A percentile compares a stretch with the other conserved stretches of the same genome.
Evolutionary conservation across 306 rosid genomes (phyloP).

Genomic region (Citrullus colocynthis): DNA sequence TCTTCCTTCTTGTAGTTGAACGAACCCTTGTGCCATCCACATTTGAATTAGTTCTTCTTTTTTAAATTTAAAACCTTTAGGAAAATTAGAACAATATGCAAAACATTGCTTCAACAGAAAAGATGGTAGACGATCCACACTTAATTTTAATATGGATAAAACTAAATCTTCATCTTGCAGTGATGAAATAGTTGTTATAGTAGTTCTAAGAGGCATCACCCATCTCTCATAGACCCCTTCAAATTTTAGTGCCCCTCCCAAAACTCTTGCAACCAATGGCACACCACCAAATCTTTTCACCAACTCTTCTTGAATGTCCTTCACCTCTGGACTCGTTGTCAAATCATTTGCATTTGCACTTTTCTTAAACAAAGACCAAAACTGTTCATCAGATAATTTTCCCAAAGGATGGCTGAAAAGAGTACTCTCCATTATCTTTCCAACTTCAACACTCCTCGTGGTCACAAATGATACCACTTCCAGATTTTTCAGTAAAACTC

Average conservation of each 20-base stretch:
- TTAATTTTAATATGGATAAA: background rate
- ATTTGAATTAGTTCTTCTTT: background rate
- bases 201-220: background rate
- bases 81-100: constrained; percentile 11
- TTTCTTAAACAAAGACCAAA: background rate
- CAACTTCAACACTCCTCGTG: background rate
- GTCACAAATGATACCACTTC: background rate
- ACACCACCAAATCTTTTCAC: constrained; percentile 1
- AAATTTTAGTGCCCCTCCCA: background rate
- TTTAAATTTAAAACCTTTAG: background rate
- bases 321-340: background rate
- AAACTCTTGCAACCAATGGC: constrained; percentile 1
- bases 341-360: background rate
- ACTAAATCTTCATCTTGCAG: background rate
- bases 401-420: background rate
- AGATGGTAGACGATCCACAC: background rate
- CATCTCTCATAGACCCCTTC: background rate
- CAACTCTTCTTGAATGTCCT: background rate
- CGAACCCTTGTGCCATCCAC: constrained; percentile 14
- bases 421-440: background rate
- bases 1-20: background rate
- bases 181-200: background rate
- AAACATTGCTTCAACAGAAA: constrained; percentile 7
- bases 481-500: background rate
- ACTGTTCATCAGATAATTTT: background rate